Percentiles rank a stretch among this genome's conserved stretches.
phyloP scores from a whole-genome alignment of 129 eudicot species.

The Centella asiatica region DNA sequence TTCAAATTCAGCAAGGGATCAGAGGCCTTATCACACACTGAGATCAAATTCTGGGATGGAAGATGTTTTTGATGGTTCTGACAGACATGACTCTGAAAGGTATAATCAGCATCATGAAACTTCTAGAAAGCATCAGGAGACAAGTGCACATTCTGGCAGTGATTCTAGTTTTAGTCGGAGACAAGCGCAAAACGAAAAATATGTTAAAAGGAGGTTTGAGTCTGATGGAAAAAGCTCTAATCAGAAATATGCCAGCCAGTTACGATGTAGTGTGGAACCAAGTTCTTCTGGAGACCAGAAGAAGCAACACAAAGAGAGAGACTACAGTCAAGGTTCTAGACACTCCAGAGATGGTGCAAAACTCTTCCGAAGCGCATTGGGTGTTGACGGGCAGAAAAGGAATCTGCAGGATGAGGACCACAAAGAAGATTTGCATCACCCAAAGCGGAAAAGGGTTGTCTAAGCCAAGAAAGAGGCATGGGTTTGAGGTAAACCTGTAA shows the following conservation, averaged over 20 bases:
- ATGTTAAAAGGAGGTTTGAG: constrained; percentile 34
- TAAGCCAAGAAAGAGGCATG: constrained; percentile 29
- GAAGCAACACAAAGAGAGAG: constrained; percentile 19
- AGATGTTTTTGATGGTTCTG: constrained; percentile 28
- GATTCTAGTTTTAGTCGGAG: constrained; percentile 38
- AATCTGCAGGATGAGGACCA: constrained; percentile 31
- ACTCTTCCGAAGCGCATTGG: constrained; percentile 14
- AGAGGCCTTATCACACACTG: constrained; percentile 31
- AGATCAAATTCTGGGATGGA: constrained; percentile 54
- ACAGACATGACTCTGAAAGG: constrained; percentile 30
- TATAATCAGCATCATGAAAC: constrained; percentile 28
- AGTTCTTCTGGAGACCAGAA: constrained; percentile 17
- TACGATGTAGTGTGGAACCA: constrained; percentile 17
- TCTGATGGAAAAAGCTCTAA: constrained; percentile 13
- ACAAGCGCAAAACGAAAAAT: constrained; percentile 26
- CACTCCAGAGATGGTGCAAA: constrained; percentile 22
- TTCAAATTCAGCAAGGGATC: constrained; percentile 31
- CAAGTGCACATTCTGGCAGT: constrained; percentile 37
- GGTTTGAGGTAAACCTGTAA: constrained; percentile 54
- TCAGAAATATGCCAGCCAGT: constrained; percentile 11
- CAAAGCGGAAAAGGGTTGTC: constrained; percentile 43
- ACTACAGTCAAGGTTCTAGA: constrained; percentile 18
- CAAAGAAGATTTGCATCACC: constrained; percentile 20
- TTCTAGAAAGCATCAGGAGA: constrained; percentile 33
- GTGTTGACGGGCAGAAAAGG: constrained; percentile 27